Base-by-base conservation (phyloP, 2,329 filamentous ascomycete genomes). In the Alternaria burnsii region DNA sequence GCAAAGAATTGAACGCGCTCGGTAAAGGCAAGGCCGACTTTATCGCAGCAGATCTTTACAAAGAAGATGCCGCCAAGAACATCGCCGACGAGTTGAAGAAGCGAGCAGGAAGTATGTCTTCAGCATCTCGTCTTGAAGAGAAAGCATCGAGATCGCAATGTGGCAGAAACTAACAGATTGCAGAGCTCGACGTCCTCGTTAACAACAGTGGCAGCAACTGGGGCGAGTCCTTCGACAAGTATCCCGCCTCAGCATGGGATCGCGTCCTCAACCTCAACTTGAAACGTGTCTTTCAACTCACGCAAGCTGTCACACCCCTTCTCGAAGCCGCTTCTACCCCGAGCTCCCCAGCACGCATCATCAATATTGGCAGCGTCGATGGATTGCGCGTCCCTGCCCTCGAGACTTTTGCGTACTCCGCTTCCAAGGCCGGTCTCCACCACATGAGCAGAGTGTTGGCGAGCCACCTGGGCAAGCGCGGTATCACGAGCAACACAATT, bases 191-290 rank as follows among this genome's bases (percentile, higher is more conserved):
- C 70, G 81, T 90, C 44, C 83, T 90, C 11, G 82, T 90, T 66
- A 89, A 90, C 81, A 91, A 91, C 79, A 85, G 82, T 46, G 88
- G 88, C 65, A 86, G 85, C 38, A 86, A 87, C 61, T 90, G 88
- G 88, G 88, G 87, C 71, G 87, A 83, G 42, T 75, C 82, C 18
- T 84, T 87, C 70, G 86, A 87, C 58, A 78, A 78, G 9, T 89
- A 88, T 74, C 88, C 88, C 1, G 67, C 73, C 18, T 59, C 66
- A 0, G 73, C 75, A 16, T 89, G 86, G 87, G 82, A 81, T 28
- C 85, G 86, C 67, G 83, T 89, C 30, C 81, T 89, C 59, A 86
- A 84, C 62, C 72, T 86, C 56, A 87, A 88, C 75, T 82, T 91
- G 28, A 87, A 91, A 32, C 86, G 85, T 61, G 83, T 88, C 57